These are phyloP conservation scores for Wickerhamiella infanticola DNA, from an alignment of 1,139 yeast species.

Conservation along the genomic window DNA sequence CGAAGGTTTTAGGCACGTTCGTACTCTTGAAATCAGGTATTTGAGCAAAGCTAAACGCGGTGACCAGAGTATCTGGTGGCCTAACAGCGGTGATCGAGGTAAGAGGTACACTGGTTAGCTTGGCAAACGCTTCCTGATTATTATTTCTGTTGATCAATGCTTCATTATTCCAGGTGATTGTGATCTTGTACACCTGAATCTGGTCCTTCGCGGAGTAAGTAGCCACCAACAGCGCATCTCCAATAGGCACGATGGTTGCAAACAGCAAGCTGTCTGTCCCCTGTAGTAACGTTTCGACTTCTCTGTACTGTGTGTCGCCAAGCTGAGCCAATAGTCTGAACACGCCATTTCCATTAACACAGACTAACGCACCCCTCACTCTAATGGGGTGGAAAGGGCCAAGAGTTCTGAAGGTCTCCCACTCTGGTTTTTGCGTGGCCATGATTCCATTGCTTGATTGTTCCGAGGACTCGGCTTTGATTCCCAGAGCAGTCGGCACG, in stretches of 20 bases:
- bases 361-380: constrained; percentile 58
- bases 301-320: constrained; percentile 19
- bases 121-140: neutral
- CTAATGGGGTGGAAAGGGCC: constrained; percentile 57
- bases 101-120: neutral
- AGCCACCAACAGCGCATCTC: constrained; percentile 9
- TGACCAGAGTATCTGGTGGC: neutral
- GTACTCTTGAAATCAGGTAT: neutral
- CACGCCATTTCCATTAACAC: constrained; percentile 48
- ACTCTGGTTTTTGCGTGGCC: constrained; percentile 7
- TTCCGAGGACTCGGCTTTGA: constrained; percentile 14
- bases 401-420: constrained; percentile 28
- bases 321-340: constrained; percentile 27
- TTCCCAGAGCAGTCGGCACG: constrained; percentile 7
- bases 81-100: neutral
- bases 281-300: constrained; percentile 17
- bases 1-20: neutral
- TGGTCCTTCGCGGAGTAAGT: constrained; percentile 4
- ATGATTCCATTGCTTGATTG: constrained; percentile 4
- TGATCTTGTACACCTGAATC: neutral
- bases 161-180: constrained; percentile 4
- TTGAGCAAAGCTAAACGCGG: constrained; percentile 1
- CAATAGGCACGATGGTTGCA: constrained; percentile 9
- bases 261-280: constrained; percentile 6
- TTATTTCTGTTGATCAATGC: constrained; percentile 5